Conservation (phyloP, 139 green algal genomes). For the Trebouxia sp. region DNA sequence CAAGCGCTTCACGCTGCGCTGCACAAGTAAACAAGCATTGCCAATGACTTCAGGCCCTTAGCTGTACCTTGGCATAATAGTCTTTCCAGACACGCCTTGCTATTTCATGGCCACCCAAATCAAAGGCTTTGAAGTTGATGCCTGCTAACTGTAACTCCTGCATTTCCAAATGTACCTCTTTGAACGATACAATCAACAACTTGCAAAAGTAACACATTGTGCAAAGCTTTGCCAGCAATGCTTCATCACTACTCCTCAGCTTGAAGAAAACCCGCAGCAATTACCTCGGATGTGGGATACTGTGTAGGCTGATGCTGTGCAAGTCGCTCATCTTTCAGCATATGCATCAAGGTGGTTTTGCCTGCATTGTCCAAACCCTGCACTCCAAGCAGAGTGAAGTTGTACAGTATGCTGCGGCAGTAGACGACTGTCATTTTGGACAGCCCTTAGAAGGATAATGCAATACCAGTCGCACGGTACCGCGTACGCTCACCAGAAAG, state of each 20-base stretch:
- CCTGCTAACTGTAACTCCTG: constrained; percentile 97
- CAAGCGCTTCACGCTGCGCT: neutral
- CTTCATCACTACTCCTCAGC: no score
- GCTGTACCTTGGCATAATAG: constrained; percentile 96
- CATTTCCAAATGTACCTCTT: no score
- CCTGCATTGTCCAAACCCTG: constrained; percentile 98
- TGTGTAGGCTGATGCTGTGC: constrained; percentile 98
- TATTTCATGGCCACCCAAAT: constrained; percentile 99
- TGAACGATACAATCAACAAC: no score
- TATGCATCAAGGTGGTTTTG: constrained; percentile 99
- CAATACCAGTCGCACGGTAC: no score
- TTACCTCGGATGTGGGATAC: constrained; percentile 95
- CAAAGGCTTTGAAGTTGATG: constrained; percentile 99
- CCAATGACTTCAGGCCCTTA: neutral
- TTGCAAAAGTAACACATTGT: no score
- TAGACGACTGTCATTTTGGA: no score
- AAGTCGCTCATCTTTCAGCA: constrained; percentile 98
- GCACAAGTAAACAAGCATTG: neutral
- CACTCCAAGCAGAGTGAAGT: neutral
- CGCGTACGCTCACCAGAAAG: constrained; percentile 77
- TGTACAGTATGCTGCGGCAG: no score
- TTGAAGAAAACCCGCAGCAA: no score
- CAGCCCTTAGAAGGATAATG: no score
- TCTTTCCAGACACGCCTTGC: constrained; percentile 98
- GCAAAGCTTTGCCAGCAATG: neutral